Percentiles rank a stretch among this genome's conserved stretches.
Conservation (phyloP, 768 basidiomycete species). For the Tephrocybe sp. region DNA sequence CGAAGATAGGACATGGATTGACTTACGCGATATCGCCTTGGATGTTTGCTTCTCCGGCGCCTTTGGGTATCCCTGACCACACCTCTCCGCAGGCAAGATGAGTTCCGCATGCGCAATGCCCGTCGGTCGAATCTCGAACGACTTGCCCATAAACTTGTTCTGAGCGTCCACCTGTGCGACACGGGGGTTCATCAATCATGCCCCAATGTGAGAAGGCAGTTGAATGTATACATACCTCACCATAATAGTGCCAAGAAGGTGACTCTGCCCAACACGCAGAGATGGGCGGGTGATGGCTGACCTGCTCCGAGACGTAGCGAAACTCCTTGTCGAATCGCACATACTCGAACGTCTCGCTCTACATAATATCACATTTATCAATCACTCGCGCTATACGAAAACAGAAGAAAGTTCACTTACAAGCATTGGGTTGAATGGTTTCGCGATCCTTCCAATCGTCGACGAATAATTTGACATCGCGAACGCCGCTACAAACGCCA, state of each 20-base stretch:
- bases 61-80: slow-evolving; percentile 59
- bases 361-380: slow-evolving; percentile 1
- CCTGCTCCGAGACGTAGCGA: slow-evolving; percentile 93
- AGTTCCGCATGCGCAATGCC: slow-evolving; percentile 91
- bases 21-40: neutral
- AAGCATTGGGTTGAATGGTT: slow-evolving; percentile 96
- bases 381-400: neutral
- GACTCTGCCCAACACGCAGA: slow-evolving; percentile 95
- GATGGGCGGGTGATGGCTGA: slow-evolving; percentile 95
- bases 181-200: neutral
- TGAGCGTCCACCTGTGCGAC: slow-evolving; percentile 81
- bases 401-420: slow-evolving; percentile 41
- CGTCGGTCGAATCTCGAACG: slow-evolving; percentile 93
- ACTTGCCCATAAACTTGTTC: slow-evolving; percentile 95
- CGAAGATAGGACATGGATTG: too few relatives aligned
- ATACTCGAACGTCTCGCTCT: slow-evolving; percentile 96
- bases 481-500: slow-evolving; percentile 93
- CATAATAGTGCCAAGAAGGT: slow-evolving; percentile 86
- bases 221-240: slow-evolving; percentile 51
- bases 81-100: slow-evolving; percentile 61
- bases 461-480: slow-evolving; percentile 98
- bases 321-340: slow-evolving; percentile 85
- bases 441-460: slow-evolving; percentile 94
- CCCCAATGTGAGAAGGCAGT: neutral
- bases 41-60: slow-evolving; percentile 32